A percentile compares a stretch with the other conserved stretches of the same genome.
Evolutionary conservation across 202 grass and related monocot species (phyloP).

Genomic region (Zoysia matrella): DNA sequence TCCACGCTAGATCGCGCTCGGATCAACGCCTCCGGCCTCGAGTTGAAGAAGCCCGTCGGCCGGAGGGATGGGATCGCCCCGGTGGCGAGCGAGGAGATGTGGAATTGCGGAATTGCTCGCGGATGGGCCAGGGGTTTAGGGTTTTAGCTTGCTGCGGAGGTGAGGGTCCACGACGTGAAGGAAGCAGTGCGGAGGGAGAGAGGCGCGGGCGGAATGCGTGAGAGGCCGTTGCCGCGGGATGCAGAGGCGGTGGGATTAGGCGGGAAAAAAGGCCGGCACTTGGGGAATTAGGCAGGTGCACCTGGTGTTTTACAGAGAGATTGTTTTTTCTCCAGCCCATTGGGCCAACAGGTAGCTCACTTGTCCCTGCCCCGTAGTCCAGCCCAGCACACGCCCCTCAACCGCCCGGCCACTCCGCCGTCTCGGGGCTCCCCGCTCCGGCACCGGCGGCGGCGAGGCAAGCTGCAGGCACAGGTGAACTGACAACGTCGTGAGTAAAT

Average conservation of each 20-base stretch:
- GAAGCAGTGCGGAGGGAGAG: background rate
- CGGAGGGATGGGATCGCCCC: background rate
- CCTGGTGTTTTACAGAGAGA: too few relatives aligned
- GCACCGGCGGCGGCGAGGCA: background rate
- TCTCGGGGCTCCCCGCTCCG: too few relatives aligned
- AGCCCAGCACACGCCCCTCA: too few relatives aligned
- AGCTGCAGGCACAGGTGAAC: background rate
- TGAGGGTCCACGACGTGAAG: background rate
- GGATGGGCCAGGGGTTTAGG: constrained; percentile 44
- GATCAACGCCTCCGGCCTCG: background rate
- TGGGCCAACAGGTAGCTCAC: too few relatives aligned
- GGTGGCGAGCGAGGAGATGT: background rate
- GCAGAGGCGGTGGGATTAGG: constrained; percentile 4
- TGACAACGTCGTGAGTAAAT: background rate
- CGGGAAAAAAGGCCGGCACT: constrained; percentile 18
- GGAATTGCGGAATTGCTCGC: background rate
- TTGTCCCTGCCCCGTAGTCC: too few relatives aligned
- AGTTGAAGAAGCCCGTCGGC: background rate
- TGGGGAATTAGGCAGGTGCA: background rate
- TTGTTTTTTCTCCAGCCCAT: too few relatives aligned
- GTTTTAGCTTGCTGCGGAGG: constrained; percentile 36
- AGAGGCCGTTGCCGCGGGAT: constrained; percentile 25
- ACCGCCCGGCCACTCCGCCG: too few relatives aligned
- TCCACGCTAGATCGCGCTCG: background rate
- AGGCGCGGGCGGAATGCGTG: constrained; percentile 27